Percentiles rank a stretch among this genome's conserved stretches.
These are phyloP conservation scores for Fomes fomentarius DNA, from an alignment of 1,284 basidiomycete genomes.

Conservation along the genomic window DNA sequence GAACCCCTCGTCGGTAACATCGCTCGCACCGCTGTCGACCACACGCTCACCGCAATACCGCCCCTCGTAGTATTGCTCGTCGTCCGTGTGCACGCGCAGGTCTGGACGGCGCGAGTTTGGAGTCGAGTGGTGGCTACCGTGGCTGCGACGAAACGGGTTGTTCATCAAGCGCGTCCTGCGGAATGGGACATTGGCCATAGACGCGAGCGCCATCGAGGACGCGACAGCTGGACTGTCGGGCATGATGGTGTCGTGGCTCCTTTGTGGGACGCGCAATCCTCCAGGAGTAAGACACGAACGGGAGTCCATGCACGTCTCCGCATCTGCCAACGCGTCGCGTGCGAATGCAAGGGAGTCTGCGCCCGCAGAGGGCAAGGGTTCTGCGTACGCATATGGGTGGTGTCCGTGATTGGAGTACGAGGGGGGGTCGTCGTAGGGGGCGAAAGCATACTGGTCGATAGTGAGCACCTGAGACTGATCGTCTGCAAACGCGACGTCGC, in stretches of 20 bases:
- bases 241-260: conserved; percentile 22
- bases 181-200: conserved; percentile 18
- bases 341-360: conserved; percentile 28
- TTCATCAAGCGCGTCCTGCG: conserved; percentile 16
- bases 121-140: too few relatives aligned
- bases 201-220: conserved; percentile 29
- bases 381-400: too few relatives aligned
- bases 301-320: conserved; percentile 32
- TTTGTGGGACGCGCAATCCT: conserved; percentile 21
- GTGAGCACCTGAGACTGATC: conserved; percentile 43
- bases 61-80: background rate
- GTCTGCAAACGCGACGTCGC: conserved; percentile 31
- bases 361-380: conserved; percentile 14
- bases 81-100: conserved; percentile 1
- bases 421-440: conserved; percentile 6
- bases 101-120: conserved; percentile 11
- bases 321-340: conserved; percentile 32
- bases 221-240: conserved; percentile 28
- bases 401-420: too few relatives aligned
- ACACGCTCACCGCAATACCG: conserved; percentile 2
- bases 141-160: conserved; percentile 15
- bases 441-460: conserved; percentile 33
- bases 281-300: conserved; percentile 30
- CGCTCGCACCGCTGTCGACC: conserved; percentile 11
- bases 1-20: conserved; percentile 33